Conservation (phyloP, 768 basidiomycete genomes). For the Xerocomellus amylosporus region DNA sequence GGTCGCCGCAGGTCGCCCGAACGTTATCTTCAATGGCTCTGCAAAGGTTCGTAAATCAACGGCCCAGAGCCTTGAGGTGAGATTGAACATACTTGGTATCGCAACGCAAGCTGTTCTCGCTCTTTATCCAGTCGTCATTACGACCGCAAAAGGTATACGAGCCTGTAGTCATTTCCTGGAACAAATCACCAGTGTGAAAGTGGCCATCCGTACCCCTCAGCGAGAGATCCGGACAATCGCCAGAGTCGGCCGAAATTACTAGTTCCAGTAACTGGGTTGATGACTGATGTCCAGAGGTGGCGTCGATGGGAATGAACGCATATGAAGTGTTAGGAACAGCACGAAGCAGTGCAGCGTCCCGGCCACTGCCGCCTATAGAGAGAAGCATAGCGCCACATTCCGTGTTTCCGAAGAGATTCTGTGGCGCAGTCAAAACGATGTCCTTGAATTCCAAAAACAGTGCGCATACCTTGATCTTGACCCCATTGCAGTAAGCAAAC, state of each 20-base stretch:
- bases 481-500: constrained; percentile 62
- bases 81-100: constrained; percentile 57
- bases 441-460: constrained; percentile 15
- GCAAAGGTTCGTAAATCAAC: constrained; percentile 8
- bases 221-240: constrained; percentile 63
- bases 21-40: constrained; percentile 78
- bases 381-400: constrained; percentile 74
- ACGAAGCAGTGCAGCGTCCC: constrained; percentile 50
- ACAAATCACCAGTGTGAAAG: constrained; percentile 82
- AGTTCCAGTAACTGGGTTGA: constrained; percentile 61
- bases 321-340: constrained; percentile 64
- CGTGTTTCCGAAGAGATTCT: constrained; percentile 82
- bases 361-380: constrained; percentile 52
- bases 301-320: constrained; percentile 58
- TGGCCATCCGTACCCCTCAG: constrained; percentile 62
- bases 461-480: constrained; percentile 56
- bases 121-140: constrained; percentile 86
- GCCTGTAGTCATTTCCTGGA: constrained; percentile 58
- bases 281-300: constrained; percentile 48
- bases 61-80: background rate
- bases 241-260: constrained; percentile 63
- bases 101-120: constrained; percentile 72
- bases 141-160: constrained; percentile 66
- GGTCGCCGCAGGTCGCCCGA: constrained; percentile 56
- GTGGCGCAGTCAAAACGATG: constrained; percentile 22